Evolutionary conservation across 169 alveolate genomes (phyloP).

Genomic region (Plasmodium relictum): DNA sequence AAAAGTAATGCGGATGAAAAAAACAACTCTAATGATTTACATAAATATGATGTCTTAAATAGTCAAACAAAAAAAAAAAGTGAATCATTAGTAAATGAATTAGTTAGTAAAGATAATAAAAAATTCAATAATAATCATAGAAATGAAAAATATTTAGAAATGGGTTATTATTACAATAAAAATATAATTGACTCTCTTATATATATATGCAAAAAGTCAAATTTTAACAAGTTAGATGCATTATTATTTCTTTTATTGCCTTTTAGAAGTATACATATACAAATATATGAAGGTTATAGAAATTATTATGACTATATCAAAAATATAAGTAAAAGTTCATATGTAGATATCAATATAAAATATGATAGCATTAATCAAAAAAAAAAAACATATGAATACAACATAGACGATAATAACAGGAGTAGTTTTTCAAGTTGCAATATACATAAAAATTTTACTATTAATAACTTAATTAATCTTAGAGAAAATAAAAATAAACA

Average conservation of each 20-base stretch:
- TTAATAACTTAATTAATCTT: background rate
- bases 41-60: background rate
- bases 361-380: background rate
- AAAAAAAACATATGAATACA: background rate
- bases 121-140: background rate
- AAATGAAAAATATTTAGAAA: background rate
- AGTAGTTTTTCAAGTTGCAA: background rate
- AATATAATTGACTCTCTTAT: constrained; percentile 38
- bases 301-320: constrained; percentile 59
- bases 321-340: constrained; percentile 8
- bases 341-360: background rate
- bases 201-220: constrained; percentile 27
- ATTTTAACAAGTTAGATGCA: constrained; percentile 31
- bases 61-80: background rate
- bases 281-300: constrained; percentile 19
- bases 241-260: constrained; percentile 49
- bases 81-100: background rate
- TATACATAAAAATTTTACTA: background rate
- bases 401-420: background rate
- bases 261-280: constrained; percentile 37
- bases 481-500: background rate
- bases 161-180: constrained; percentile 54
- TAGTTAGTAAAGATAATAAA: background rate
- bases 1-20: background rate
- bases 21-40: background rate